Conservation (phyloP, 768 basidiomycete genomes). For the Polyporus arcularius region DNA sequence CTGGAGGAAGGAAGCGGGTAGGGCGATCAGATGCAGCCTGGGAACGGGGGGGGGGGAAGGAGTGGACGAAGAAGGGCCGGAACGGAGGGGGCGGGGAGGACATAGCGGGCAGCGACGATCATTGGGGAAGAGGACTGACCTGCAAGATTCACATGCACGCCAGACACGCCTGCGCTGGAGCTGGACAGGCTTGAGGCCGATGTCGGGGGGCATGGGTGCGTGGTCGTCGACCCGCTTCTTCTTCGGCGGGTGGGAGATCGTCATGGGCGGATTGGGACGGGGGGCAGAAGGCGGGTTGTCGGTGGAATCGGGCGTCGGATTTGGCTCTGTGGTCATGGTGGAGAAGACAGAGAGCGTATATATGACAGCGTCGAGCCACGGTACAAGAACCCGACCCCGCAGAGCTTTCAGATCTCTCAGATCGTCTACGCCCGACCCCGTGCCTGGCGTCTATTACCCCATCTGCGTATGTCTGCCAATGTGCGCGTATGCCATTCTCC, state of each 20-base stretch:
- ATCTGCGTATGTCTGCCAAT: no score
- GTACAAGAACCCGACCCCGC: conserved; percentile 2
- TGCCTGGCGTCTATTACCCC: conserved; percentile 10
- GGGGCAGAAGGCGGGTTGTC: conserved; percentile 43
- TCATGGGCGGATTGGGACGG: conserved; percentile 22
- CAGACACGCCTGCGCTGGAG: conserved; percentile 81
- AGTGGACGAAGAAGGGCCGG: conserved; percentile 22
- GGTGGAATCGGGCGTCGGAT: conserved; percentile 41
- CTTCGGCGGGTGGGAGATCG: conserved; percentile 53
- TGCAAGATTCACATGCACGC: conserved; percentile 89
- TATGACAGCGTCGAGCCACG: conserved; percentile 13
- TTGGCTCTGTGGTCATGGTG: conserved; percentile 19
- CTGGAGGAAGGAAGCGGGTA: conserved; percentile 39
- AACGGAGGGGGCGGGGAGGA: neutral
- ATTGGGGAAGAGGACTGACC: conserved; percentile 43
- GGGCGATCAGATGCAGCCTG: conserved; percentile 21
- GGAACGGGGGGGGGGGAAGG: conserved; percentile 7
- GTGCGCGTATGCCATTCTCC: no score
- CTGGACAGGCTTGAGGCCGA: conserved; percentile 69
- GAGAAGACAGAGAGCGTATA: conserved; percentile 22
- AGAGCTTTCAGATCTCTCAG: conserved; percentile 5
- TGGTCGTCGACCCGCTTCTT: conserved; percentile 77
- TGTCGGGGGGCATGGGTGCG: conserved; percentile 44
- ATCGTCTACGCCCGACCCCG: conserved; percentile 6
- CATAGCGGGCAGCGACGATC: conserved; percentile 16